These are phyloP conservation scores for Gentiana straminea DNA, from an alignment of 257 asterid species.

Conservation along the genomic window DNA sequence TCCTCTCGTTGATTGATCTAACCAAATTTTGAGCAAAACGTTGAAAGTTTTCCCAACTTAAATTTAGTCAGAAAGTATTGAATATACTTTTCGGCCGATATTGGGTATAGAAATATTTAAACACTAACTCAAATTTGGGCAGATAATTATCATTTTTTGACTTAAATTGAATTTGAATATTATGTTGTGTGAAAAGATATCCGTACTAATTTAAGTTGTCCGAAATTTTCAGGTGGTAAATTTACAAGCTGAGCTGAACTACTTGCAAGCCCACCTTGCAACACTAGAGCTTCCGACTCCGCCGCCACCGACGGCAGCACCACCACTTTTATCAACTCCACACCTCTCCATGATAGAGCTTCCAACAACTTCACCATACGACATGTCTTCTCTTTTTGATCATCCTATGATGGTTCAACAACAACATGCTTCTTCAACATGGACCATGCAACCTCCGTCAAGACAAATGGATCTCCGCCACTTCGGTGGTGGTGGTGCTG, in stretches of 20 bases:
- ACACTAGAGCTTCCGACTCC: conserved; percentile 69
- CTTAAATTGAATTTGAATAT: too few species aligned
- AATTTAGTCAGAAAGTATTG: too few species aligned
- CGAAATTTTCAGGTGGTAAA: conserved; percentile 47
- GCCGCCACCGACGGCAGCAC: conserved; percentile 28
- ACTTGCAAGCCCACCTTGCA: conserved; percentile 72
- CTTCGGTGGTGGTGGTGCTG: conserved; percentile 10
- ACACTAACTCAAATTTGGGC: too few species aligned
- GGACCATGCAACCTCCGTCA: conserved; percentile 30
- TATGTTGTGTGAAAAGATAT: too few species aligned
- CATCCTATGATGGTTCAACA: conserved; percentile 26
- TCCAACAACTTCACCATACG: conserved; percentile 33
- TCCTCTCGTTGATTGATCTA: too few species aligned
- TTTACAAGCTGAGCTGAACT: conserved; percentile 69
- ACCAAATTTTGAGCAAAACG: too few species aligned
- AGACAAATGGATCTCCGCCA: conserved; percentile 36
- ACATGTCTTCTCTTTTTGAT: conserved; percentile 58
- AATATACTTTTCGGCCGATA: too few species aligned
- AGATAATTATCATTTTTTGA: too few species aligned
- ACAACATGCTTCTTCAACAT: conserved; percentile 12
- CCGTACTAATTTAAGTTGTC: too few species aligned
- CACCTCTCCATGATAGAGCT: conserved; percentile 44
- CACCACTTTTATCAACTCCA: conserved; percentile 22
- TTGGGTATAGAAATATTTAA: too few species aligned
- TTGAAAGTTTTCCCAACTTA: too few species aligned